Evolutionary conservation across 2,329 filamentous ascomycete genomes (phyloP), one percentile per base, ranked within the genome.

Genomic region (Fonsecaea pedrosoi): DNA sequence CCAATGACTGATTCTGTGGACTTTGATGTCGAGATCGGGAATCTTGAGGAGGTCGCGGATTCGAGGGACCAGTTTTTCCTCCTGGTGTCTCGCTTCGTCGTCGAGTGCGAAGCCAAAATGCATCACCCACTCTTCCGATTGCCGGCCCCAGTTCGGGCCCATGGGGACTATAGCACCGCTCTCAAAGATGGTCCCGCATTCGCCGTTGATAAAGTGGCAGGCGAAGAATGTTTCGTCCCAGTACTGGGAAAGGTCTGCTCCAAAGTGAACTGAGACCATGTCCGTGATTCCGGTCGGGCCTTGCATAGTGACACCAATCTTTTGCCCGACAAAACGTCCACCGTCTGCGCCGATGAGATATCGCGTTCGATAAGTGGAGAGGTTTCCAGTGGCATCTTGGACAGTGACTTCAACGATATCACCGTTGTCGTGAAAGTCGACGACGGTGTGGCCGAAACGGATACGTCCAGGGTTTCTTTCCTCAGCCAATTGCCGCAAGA

Each of bases 281-380:
- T 76, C 68, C 38, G 76, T 61, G 21, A 78, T 71, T 54, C 77
- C 70, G 1, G 61, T 68, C 35, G 74, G 72, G 12, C 77, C 77
- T 6, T 66, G 38, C 74, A 73, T 74, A 1, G 59, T 48, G 18
- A 79, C 69, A 6, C 74, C 74, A 1, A 79, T 6, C 75, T 71
- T 45, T 50, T 55, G 57, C 68, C 66, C 53, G 67, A 66, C 30
- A 67, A 57, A 38, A 37, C 42, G 13, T 2, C 77, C 77, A 10
- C 77, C 77, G 64, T 79, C 77, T 3, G 76, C 74, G 7, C 63
- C 75, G 32, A 79, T 68, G 12, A 77, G 73, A 57, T 76, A 78
- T 13, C 64, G 67, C 1, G 76, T 73, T 10, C 70, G 60, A 74
- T 60, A 38, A 50, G 54, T n/a, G 12, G 62, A 4, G 35, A 54